Evolutionary conservation across 2,329 filamentous ascomycete genomes (phyloP).

Genomic region (Cladosporium sp.): DNA sequence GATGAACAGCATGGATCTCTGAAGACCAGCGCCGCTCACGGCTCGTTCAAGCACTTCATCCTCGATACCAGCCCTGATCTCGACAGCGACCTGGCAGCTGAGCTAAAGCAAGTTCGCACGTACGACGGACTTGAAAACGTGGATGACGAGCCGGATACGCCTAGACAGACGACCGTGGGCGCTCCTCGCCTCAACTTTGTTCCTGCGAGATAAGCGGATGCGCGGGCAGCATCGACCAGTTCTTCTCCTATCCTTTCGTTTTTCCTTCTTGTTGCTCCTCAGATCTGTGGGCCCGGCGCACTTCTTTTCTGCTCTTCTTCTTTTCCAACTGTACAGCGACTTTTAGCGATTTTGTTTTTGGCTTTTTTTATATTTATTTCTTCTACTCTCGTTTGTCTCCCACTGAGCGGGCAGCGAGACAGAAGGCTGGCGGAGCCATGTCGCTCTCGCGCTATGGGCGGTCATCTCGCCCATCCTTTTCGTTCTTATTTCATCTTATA

Average conservation of each 20-base stretch:
- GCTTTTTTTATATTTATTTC: not conserved
- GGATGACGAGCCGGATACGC: constrained; percentile 12
- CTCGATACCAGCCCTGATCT: constrained; percentile 13
- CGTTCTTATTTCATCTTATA: not conserved
- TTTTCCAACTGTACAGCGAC: not conserved
- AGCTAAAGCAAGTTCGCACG: constrained; percentile 3
- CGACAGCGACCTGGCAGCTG: constrained; percentile 3
- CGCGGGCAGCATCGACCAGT: not conserved
- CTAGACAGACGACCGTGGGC: constrained; percentile 8
- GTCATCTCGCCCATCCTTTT: not conserved
- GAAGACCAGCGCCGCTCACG: not conserved
- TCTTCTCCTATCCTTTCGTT: not conserved
- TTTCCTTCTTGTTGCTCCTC: not conserved
- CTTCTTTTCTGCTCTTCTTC: not conserved
- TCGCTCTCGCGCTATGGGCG: not conserved
- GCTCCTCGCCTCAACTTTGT: not conserved
- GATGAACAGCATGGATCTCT: not conserved
- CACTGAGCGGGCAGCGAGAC: not conserved
- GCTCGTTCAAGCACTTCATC: constrained; percentile 12
- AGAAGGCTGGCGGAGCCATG: not conserved
- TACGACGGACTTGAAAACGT: not conserved
- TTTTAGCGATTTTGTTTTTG: not conserved
- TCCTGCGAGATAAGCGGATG: not conserved
- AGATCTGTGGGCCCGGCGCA: not conserved
- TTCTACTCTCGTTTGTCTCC: not conserved